Base-by-base conservation (phyloP, 2,329 filamentous ascomycete species). In the Fusarium nematophilum region DNA sequence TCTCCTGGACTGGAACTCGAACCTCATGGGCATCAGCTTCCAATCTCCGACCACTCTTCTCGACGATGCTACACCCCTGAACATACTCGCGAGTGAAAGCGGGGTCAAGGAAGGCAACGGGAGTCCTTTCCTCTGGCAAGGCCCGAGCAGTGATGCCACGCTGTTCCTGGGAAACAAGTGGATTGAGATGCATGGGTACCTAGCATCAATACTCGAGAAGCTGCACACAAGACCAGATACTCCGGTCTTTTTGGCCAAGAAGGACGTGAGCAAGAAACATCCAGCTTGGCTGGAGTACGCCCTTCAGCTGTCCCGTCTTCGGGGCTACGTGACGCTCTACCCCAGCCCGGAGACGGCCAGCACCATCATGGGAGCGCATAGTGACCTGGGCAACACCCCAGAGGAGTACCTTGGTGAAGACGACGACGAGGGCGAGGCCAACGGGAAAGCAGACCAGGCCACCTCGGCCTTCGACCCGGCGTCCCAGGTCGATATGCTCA, bases 121-220 rank as follows among this genome's bases (percentile, higher is more conserved):
- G 43, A 83, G 84, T 0, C 81, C 90, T 0, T 96, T 96, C 68
- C 79, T 96, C 8, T 97, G 93, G 89, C 90, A 97, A 75, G 86
- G 88, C 3, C 93, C 94, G 5, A 90, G 88, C 62, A 91, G 89
- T 69, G 90, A 95, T 61, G 93, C 94, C 1, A 86, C 88, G 9
- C 81, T 99, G 9, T 89, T 94, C 71, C 87, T 95, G 51, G 93
- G 93, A 36, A 86, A 92, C 40, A 93, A 90, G 70, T 99, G 95
- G 95, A 78, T 85, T 10, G 91, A 96, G 65, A 83, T 97, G 9
- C 93, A 97, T 71, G 84, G 87, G 9, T 95, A 96, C 66, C 83
- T 96, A 3, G 85, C 90, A 9, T 82, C 84, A 40, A 80, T 88
- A 6, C 77, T 93, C 13, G 76, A 81, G 26, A 71, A 71, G 14